These are phyloP conservation scores for Pseudoneurospora amorphoporcata DNA, from an alignment of 495 filamentous ascomycete species.

Conservation along the genomic window DNA sequence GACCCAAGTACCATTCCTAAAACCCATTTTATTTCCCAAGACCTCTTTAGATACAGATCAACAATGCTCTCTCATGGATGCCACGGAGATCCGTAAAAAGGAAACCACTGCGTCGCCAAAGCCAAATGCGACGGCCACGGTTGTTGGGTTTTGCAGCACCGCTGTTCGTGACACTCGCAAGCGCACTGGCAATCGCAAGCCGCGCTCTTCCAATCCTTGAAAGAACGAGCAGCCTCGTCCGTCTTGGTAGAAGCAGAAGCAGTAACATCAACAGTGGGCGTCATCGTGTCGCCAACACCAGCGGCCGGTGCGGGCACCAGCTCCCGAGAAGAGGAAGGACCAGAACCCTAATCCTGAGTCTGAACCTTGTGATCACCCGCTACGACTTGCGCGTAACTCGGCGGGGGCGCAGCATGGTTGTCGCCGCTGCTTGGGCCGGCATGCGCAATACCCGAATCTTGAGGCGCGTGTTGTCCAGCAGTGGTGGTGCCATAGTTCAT, in stretches of 20 bases:
- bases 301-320: background rate
- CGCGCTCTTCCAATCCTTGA: background rate
- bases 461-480: slow-evolving; percentile 9
- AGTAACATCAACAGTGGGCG: background rate
- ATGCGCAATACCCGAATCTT: slow-evolving; percentile 22
- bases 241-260: background rate
- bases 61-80: background rate
- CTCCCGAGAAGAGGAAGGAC: background rate
- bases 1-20: background rate
- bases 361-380: slow-evolving; percentile 86
- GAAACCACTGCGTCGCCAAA: background rate
- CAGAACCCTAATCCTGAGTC: slow-evolving; percentile 44
- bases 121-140: background rate
- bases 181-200: background rate
- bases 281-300: background rate
- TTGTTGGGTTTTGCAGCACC: background rate
- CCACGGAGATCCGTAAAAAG: background rate
- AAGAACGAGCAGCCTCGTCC: background rate
- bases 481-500: slow-evolving; percentile 31
- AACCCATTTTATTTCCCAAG: background rate
- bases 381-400: slow-evolving; percentile 78
- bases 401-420: slow-evolving; percentile 39
- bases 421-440: slow-evolving; percentile 33
- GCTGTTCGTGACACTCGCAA: background rate
- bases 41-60: background rate